Evolutionary conservation across 2,329 filamentous ascomycete genomes (phyloP).

Genomic region (Aspergillus sclerotialis): DNA sequence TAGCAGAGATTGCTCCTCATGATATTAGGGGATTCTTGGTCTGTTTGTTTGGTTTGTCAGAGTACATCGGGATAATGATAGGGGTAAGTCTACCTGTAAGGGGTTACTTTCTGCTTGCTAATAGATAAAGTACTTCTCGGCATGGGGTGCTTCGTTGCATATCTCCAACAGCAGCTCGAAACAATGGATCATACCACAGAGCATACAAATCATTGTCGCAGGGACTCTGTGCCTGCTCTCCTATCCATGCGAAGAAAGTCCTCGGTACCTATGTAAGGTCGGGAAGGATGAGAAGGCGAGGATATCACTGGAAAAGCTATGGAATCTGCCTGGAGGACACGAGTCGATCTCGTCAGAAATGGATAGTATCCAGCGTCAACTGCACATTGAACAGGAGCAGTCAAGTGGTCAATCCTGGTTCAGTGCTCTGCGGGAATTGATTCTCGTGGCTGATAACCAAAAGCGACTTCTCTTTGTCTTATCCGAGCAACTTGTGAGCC

Average conservation of each 20-base stretch:
- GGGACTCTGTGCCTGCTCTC: constrained; percentile 60
- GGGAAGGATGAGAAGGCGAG: neutral
- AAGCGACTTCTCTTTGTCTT: constrained; percentile 62
- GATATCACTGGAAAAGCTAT: neutral
- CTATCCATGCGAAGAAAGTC: constrained; percentile 59
- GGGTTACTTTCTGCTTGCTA: neutral
- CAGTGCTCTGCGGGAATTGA: constrained; percentile 26
- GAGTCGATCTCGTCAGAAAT: constrained; percentile 1
- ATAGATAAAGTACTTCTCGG: constrained; percentile 16
- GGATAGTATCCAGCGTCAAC: constrained; percentile 1
- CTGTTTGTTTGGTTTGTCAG: constrained; percentile 11
- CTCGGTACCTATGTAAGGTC: constrained; percentile 56
- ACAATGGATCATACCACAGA: constrained; percentile 58
- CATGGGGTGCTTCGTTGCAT: constrained; percentile 43
- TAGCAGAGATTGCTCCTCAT: constrained; percentile 74
- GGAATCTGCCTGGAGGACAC: constrained; percentile 3
- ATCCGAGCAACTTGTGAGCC: constrained; percentile 60
- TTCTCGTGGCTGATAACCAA: constrained; percentile 57
- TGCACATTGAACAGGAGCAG: neutral
- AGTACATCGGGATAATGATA: constrained; percentile 17
- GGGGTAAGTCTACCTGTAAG: constrained; percentile 6
- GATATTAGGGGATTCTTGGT: constrained; percentile 56
- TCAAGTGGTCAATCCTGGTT: neutral
- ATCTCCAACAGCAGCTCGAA: constrained; percentile 33
- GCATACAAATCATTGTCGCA: constrained; percentile 65